Evolutionary conservation across 2,329 filamentous ascomycete genomes (phyloP).

Genomic region (Monilinia fructigena): DNA sequence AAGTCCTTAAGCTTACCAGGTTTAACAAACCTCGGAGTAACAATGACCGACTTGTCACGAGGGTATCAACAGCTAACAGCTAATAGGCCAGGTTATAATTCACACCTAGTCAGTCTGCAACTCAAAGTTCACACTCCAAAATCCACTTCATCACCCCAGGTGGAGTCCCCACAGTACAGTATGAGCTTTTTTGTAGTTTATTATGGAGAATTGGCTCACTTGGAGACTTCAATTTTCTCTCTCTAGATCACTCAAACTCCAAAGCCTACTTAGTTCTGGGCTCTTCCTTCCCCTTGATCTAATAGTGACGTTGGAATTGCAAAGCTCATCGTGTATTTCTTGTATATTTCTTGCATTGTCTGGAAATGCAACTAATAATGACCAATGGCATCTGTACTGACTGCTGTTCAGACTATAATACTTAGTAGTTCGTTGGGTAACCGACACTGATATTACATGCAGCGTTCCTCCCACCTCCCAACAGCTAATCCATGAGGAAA

Average conservation of each 20-base stretch:
- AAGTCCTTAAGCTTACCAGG: too few species aligned
- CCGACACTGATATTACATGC: background rate
- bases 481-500: background rate
- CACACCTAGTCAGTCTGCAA: too few species aligned
- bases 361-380: background rate
- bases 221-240: background rate
- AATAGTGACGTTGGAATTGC: background rate
- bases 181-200: background rate
- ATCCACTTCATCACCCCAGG: slow-evolving; percentile 6
- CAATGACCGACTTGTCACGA: background rate
- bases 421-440: background rate
- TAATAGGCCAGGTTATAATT: too few species aligned
- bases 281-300: background rate
- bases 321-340: background rate
- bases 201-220: slow-evolving; percentile 7
- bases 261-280: background rate
- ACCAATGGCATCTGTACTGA: background rate
- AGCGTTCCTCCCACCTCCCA: background rate
- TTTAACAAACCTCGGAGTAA: background rate
- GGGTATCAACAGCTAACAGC: background rate
- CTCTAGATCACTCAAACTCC: background rate
- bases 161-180: slow-evolving; percentile 11
- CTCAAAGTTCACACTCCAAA: too few species aligned
- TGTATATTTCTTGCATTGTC: background rate
- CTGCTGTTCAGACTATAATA: too few species aligned